Evolutionary conservation across 108 stramenopile species (phyloP).

Genomic region (Skeletonema tropicum): DNA sequence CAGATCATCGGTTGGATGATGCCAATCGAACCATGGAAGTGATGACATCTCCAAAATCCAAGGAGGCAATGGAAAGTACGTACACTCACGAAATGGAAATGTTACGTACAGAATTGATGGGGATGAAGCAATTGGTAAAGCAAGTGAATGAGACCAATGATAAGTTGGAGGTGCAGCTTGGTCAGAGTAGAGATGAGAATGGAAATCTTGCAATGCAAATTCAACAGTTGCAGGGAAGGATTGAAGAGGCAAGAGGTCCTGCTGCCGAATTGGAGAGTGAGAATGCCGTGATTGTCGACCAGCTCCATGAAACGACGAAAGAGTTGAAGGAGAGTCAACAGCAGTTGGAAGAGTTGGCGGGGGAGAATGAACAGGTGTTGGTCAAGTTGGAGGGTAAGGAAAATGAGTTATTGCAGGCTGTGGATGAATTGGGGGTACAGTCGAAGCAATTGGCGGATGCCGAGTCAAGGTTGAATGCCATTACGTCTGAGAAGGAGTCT

Average conservation of each 20-base stretch:
- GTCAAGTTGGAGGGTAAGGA: conserved; percentile 18
- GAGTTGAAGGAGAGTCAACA: conserved; percentile 17
- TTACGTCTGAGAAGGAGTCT: background rate
- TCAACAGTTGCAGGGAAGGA: conserved; percentile 18
- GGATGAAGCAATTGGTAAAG: conserved; percentile 3
- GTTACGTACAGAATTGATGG: background rate
- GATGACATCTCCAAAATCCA: background rate
- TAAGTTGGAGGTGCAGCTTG: conserved; percentile 19
- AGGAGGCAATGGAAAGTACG: background rate
- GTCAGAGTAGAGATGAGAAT: conserved; percentile 5
- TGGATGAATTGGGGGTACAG: background rate
- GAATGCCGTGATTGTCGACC: conserved; percentile 8
- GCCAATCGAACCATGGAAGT: background rate
- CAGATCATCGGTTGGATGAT: background rate
- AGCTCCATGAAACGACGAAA: background rate
- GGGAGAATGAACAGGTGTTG: conserved; percentile 29
- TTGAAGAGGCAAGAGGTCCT: conserved; percentile 19
- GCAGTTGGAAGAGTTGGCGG: conserved; percentile 28
- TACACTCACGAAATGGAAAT: conserved; percentile 9
- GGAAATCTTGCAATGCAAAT: background rate
- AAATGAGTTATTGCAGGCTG: background rate
- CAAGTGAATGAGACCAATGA: conserved; percentile 18
- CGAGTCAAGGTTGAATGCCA: background rate
- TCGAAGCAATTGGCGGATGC: conserved; percentile 3
- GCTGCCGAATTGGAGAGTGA: conserved; percentile 16